A percentile compares a stretch with the other conserved stretches of the same genome.
Evolutionary conservation across 1,284 basidiomycete genomes (phyloP).

Genomic region (Coniferiporia weirii): DNA sequence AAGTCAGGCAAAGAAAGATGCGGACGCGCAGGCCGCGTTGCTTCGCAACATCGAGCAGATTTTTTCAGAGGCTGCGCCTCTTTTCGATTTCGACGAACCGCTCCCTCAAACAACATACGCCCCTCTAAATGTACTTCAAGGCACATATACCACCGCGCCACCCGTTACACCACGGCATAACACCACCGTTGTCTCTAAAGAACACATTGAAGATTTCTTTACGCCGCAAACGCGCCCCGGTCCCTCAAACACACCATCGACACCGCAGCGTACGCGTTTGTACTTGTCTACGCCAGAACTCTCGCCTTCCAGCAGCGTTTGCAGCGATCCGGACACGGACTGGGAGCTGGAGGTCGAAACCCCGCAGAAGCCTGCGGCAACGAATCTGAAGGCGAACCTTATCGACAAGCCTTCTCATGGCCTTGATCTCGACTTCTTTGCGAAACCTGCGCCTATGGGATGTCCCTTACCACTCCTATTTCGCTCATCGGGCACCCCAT

Average conservation of each 20-base stretch:
- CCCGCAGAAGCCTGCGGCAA: background rate
- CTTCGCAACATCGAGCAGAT: background rate
- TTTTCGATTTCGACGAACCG: background rate
- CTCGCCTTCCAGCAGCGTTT: slow-evolving; percentile 7
- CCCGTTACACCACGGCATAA: background rate
- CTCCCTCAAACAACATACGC: background rate
- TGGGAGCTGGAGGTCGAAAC: background rate
- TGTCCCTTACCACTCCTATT: background rate
- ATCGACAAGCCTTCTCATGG: background rate
- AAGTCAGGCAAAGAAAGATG: background rate
- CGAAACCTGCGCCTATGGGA: background rate
- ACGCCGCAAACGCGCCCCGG: background rate
- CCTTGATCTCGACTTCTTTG: background rate
- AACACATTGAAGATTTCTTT: background rate
- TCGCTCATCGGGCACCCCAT: background rate
- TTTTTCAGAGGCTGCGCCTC: background rate
- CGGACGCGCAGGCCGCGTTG: background rate
- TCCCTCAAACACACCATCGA: background rate
- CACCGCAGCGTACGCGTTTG: background rate
- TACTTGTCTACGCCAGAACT: background rate
- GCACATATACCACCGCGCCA: background rate
- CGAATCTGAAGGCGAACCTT: background rate
- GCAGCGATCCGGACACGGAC: slow-evolving; percentile 1
- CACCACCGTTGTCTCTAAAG: background rate
- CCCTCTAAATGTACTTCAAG: background rate